Evolutionary conservation across 2,329 filamentous ascomycete species (phyloP).

Genomic region (Paraphaeosphaeria minitans): DNA sequence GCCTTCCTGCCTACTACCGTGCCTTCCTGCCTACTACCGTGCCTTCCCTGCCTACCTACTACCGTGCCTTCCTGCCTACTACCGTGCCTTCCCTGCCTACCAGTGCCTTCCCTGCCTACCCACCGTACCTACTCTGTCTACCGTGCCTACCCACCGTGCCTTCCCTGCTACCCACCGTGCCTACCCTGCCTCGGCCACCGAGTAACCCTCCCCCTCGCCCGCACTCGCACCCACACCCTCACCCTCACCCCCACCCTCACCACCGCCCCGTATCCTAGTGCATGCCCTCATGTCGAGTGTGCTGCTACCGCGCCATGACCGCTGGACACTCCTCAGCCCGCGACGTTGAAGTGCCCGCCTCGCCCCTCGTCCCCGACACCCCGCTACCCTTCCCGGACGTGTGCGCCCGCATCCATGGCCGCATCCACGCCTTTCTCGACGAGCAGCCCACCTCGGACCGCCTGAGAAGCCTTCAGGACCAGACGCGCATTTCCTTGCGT

Average conservation of each 20-base stretch:
- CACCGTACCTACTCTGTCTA: too few species aligned
- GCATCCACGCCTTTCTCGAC: slow-evolving; percentile 69
- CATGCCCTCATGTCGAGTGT: slow-evolving; percentile 42
- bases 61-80: too few species aligned
- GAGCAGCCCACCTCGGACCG: slow-evolving; percentile 62
- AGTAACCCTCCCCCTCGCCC: too few species aligned
- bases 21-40: too few species aligned
- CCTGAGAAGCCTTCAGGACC: slow-evolving; percentile 70
- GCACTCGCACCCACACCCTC: too few species aligned
- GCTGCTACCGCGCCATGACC: slow-evolving; percentile 46
- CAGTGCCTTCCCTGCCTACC: too few species aligned
- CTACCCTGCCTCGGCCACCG: too few species aligned
- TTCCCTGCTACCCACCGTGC: too few species aligned
- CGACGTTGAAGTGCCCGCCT: slow-evolving; percentile 39
- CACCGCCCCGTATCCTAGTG: neutral
- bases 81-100: too few species aligned
- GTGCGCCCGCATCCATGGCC: slow-evolving; percentile 60
- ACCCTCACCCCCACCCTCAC: neutral
- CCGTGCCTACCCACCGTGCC: too few species aligned
- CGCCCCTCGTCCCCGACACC: slow-evolving; percentile 46
- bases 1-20: too few species aligned
- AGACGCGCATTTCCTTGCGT: slow-evolving; percentile 72
- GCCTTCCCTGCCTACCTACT: too few species aligned
- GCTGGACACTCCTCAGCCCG: slow-evolving; percentile 37
- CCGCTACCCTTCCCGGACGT: slow-evolving; percentile 55